Percentiles rank a stretch among this genome's conserved stretches.
Evolutionary conservation across 1,284 basidiomycete species (phyloP).

Genomic region (Tremellales sp.): DNA sequence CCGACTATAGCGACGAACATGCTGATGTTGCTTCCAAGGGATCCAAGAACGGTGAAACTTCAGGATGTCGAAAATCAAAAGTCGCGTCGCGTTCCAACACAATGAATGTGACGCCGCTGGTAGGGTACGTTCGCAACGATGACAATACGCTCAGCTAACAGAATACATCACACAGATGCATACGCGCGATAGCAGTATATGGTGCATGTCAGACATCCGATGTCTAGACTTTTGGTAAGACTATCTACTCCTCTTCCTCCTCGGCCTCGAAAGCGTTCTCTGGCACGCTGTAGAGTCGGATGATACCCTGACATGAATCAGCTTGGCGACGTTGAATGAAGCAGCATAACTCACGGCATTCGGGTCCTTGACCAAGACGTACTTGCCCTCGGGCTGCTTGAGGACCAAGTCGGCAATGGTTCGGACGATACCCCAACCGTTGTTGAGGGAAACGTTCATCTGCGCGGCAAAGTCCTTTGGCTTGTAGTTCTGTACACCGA

Average conservation of each 20-base stretch:
- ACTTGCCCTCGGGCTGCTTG: slow-evolving; percentile 95
- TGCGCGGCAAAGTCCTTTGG: slow-evolving; percentile 91
- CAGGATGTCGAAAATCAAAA: too few relatives aligned
- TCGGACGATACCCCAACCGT: slow-evolving; percentile 98
- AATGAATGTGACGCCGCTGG: too few relatives aligned
- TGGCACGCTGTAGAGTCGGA: slow-evolving; percentile 90
- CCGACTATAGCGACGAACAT: slow-evolving; percentile 87
- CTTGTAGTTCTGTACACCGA: slow-evolving; percentile 92
- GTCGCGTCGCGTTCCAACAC: background rate
- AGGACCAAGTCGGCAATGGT: slow-evolving; percentile 87
- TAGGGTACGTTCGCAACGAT: too few relatives aligned
- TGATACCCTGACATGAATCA: slow-evolving; percentile 66
- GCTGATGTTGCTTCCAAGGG: background rate
- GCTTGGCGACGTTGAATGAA: slow-evolving; percentile 14
- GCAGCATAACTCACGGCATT: slow-evolving; percentile 70
- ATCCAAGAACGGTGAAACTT: too few relatives aligned
- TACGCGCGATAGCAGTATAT: background rate
- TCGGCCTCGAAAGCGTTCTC: slow-evolving; percentile 77
- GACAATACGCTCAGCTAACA: too few relatives aligned
- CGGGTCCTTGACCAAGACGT: slow-evolving; percentile 90
- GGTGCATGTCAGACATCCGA: background rate
- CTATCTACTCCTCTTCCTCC: slow-evolving; percentile 79
- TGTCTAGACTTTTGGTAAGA: too few relatives aligned
- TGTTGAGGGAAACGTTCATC: slow-evolving; percentile 89
- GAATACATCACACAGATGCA: too few relatives aligned